Percentiles rank a stretch among this genome's conserved stretches.
phyloP scores from a whole-genome alignment of 1,284 basidiomycete species.

The Acaromyces ingoldii region DNA sequence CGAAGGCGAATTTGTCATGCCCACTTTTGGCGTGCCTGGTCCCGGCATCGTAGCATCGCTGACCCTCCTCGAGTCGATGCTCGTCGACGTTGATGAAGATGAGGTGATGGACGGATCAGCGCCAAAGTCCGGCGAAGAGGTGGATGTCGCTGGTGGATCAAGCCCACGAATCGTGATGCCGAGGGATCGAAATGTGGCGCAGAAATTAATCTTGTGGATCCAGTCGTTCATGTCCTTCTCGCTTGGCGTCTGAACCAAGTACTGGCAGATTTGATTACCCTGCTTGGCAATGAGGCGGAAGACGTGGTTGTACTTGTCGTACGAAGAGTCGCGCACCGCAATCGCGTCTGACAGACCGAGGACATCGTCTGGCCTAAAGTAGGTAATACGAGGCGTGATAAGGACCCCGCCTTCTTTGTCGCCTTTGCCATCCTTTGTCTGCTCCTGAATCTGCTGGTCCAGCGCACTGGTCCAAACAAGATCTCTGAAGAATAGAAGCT shows the following conservation, averaged over 20 bases:
- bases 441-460: conserved; percentile 57
- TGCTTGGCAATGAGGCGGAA: conserved; percentile 67
- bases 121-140: too few species aligned
- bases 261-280: conserved; percentile 63
- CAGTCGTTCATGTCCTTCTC: conserved; percentile 80
- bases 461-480: conserved; percentile 62
- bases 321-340: conserved; percentile 37
- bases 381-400: conserved; percentile 58
- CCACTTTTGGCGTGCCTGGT: too few species aligned
- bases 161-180: conserved; percentile 75
- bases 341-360: conserved; percentile 60
- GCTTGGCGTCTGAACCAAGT: conserved; percentile 70
- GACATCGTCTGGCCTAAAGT: conserved; percentile 80
- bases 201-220: conserved; percentile 91
- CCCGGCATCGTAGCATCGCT: too few species aligned
- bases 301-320: conserved; percentile 62
- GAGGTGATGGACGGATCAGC: conserved; percentile 10
- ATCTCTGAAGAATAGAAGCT: conserved; percentile 88
- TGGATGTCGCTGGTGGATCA: conserved; percentile 15
- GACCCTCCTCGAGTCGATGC: too few species aligned
- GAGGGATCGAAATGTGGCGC: conserved; percentile 79
- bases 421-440: conserved; percentile 19
- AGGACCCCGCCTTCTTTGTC: conserved; percentile 36
- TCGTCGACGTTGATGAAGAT: too few species aligned
- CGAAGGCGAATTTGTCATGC: too few species aligned